phyloP scores from a whole-genome alignment of 331 rosid species.

The Ulmus americana region DNA sequence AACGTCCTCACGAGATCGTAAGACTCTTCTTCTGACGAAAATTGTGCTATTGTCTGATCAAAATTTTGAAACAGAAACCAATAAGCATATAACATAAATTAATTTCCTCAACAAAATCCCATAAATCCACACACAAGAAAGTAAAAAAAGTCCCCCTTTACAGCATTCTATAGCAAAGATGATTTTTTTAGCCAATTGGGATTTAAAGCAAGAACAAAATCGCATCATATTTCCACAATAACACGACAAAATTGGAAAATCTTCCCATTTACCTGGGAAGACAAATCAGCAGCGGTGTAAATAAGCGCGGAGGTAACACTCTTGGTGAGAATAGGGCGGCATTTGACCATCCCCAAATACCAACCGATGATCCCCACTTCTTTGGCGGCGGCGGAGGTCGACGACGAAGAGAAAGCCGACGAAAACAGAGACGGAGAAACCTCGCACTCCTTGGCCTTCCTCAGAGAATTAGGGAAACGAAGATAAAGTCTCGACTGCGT shows the following conservation, averaged over 20 bases:
- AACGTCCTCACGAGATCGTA: constrained; percentile 65
- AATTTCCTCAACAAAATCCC: too few species aligned
- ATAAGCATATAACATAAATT: not conserved
- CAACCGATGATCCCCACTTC: constrained; percentile 59
- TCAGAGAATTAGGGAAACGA: constrained; percentile 35
- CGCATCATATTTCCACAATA: not conserved
- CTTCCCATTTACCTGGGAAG: constrained; percentile 52
- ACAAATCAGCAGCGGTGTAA: constrained; percentile 74
- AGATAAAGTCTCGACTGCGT: constrained; percentile 35
- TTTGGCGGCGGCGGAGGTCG: constrained; percentile 22
- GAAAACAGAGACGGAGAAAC: constrained; percentile 35
- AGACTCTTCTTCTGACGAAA: constrained; percentile 30
- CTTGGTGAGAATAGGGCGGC: constrained; percentile 61
- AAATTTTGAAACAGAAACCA: constrained; percentile 14
- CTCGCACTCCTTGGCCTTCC: constrained; percentile 35
- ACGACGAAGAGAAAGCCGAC: constrained; percentile 41
- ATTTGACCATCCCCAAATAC: constrained; percentile 71
- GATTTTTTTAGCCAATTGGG: too few species aligned
- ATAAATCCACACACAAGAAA: not conserved
- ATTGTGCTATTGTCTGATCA: constrained; percentile 44
- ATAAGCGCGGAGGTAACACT: constrained; percentile 65
- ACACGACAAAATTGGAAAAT: not conserved
- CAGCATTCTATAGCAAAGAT: not conserved
- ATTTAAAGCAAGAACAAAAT: not conserved
- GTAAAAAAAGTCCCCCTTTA: not conserved